A percentile compares a stretch with the other conserved stretches of the same genome.
These are phyloP conservation scores for Nemania sp. DNA, from an alignment of 2,329 filamentous ascomycete species.

Conservation along the genomic window DNA sequence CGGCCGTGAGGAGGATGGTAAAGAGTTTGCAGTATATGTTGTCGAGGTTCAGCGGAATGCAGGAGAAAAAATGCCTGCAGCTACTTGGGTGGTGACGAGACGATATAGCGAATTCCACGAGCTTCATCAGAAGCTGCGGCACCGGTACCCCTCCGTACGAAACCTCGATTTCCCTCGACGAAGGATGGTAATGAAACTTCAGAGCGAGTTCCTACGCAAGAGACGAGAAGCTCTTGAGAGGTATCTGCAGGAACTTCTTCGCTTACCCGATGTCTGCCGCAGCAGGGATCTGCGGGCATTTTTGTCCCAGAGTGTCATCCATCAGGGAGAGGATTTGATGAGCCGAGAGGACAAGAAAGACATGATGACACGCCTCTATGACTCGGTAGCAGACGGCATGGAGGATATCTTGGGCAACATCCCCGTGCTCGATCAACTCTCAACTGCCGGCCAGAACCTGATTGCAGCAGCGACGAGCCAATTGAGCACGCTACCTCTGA, in stretches of 20 bases:
- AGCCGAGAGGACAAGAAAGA: conserved; percentile 73
- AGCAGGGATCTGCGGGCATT: conserved; percentile 92
- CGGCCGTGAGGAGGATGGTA: conserved; percentile 86
- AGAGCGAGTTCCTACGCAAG: conserved; percentile 94
- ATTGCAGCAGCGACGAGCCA: conserved; percentile 75
- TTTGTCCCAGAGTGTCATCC: conserved; percentile 83
- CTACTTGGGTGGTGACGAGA: conserved; percentile 88
- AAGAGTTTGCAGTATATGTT: conserved; percentile 91
- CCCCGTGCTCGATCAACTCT: conserved; percentile 91
- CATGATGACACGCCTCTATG: conserved; percentile 93
- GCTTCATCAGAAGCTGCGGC: conserved; percentile 84
- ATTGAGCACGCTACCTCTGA: conserved; percentile 60
- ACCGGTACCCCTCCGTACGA: conserved; percentile 83
- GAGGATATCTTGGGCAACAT: conserved; percentile 97
- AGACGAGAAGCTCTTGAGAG: conserved; percentile 80
- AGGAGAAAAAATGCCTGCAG: conserved; percentile 95
- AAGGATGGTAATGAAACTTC: conserved; percentile 93
- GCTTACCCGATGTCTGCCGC: conserved; percentile 89
- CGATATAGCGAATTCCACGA: conserved; percentile 98
- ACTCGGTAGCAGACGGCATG: conserved; percentile 96
- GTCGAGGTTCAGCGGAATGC: conserved; percentile 89
- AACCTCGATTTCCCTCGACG: conserved; percentile 90
- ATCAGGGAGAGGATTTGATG: conserved; percentile 61
- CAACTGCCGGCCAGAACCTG: conserved; percentile 87
- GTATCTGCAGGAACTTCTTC: conserved; percentile 80